A percentile compares a stretch with the other conserved stretches of the same genome.
Conservation (phyloP, 164 flowering plant genomes). For the Sextonia rubra region DNA sequence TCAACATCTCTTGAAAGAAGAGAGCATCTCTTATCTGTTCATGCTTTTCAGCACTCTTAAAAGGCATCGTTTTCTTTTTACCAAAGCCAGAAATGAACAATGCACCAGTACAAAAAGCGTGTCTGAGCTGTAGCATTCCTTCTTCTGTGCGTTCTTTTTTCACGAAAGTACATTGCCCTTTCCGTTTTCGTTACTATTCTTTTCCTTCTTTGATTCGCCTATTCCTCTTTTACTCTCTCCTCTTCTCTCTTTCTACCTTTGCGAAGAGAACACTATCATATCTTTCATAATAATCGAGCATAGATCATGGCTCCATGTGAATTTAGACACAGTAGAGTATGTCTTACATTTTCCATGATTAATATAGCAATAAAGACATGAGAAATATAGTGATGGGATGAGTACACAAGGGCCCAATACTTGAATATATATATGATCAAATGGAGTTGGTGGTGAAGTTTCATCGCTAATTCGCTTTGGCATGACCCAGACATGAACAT, state of each 20-base stretch:
- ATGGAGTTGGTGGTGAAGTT: no score
- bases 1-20: no score
- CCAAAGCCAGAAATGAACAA: background rate
- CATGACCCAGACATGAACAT: no score
- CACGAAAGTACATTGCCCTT: background rate
- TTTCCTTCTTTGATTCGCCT: background rate
- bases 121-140: background rate
- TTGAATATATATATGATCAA: no score
- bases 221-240: background rate
- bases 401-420: no score
- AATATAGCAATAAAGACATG: no score
- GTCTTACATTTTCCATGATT: no score
- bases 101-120: background rate
- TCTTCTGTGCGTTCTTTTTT: background rate
- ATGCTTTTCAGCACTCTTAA: background rate
- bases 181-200: conserved; percentile 6
- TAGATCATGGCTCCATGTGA: no score
- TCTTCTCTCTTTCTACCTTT: background rate
- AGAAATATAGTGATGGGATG: no score
- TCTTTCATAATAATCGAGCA: no score
- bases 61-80: conserved; percentile 1
- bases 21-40: background rate
- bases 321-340: no score
- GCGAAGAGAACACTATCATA: background rate
- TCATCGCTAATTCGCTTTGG: no score